Conservation (phyloP, 345 rosid genomes). For the Salix exigua region DNA sequence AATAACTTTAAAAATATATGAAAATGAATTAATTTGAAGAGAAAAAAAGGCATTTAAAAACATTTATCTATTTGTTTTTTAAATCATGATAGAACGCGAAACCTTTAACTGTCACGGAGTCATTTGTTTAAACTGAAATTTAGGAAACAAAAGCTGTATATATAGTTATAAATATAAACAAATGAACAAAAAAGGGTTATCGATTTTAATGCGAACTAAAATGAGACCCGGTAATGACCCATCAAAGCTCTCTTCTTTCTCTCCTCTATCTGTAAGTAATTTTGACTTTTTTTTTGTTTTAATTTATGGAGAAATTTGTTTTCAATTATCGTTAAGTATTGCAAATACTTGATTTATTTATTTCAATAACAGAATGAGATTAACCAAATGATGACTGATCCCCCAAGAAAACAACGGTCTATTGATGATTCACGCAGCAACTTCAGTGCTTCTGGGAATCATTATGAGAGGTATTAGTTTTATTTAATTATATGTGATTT, state of each 20-base stretch:
- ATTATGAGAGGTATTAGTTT: constrained; percentile 23
- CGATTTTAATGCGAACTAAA: constrained; percentile 67
- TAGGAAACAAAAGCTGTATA: neutral
- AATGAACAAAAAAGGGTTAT: constrained; percentile 69
- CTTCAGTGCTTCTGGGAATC: constrained; percentile 15
- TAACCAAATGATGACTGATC: constrained; percentile 25
- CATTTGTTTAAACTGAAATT: neutral
- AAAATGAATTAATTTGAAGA: too few relatives aligned
- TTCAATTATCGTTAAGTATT: neutral
- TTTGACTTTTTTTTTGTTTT: neutral
- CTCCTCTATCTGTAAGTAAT: constrained; percentile 42
- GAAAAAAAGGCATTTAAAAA: too few relatives aligned
- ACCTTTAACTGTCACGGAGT: neutral
- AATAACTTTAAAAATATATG: too few relatives aligned
- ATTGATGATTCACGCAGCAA: constrained; percentile 15
- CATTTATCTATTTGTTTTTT: too few relatives aligned
- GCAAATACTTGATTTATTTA: neutral
- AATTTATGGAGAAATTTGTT: neutral
- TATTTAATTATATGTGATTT: neutral
- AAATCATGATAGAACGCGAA: too few relatives aligned
- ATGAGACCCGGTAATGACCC: constrained; percentile 51
- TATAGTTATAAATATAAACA: neutral
- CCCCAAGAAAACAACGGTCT: constrained; percentile 29
- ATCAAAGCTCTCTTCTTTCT: constrained; percentile 38
- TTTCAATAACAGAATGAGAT: constrained; percentile 29